Conservation (phyloP, 2,329 filamentous ascomycete species). For the Sclerotinia minor region DNA sequence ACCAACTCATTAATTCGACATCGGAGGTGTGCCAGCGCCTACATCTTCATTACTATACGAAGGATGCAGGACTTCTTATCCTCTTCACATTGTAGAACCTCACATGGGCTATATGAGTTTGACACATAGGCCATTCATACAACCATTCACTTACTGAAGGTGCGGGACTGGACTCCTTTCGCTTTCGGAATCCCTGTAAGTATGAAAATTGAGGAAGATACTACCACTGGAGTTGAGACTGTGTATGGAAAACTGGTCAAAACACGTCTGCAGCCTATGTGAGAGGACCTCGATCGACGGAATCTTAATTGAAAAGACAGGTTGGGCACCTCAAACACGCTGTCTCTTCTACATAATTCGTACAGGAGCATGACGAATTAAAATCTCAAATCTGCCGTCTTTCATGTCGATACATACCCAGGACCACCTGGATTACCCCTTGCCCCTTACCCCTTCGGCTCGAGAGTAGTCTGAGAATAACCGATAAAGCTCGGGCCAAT, state of each 20-base stretch:
- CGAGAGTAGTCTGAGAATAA: background rate
- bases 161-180: background rate
- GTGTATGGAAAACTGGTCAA: background rate
- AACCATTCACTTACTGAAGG: background rate
- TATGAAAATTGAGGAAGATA: background rate
- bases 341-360: background rate
- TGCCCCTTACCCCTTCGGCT: background rate
- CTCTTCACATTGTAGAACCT: background rate
- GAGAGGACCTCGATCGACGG: background rate
- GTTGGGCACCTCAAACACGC: background rate
- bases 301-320: background rate
- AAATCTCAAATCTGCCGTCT: background rate
- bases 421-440: no score
- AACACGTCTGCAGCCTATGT: no score
- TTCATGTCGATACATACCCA: background rate
- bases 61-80: background rate
- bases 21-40: background rate
- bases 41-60: background rate
- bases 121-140: background rate
- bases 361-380: no score
- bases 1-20: background rate
- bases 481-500: background rate
- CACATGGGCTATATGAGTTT: background rate
- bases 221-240: background rate
- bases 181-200: background rate